Conservation (phyloP, 2,329 filamentous ascomycete genomes). For the Aureobasidium sp. region DNA sequence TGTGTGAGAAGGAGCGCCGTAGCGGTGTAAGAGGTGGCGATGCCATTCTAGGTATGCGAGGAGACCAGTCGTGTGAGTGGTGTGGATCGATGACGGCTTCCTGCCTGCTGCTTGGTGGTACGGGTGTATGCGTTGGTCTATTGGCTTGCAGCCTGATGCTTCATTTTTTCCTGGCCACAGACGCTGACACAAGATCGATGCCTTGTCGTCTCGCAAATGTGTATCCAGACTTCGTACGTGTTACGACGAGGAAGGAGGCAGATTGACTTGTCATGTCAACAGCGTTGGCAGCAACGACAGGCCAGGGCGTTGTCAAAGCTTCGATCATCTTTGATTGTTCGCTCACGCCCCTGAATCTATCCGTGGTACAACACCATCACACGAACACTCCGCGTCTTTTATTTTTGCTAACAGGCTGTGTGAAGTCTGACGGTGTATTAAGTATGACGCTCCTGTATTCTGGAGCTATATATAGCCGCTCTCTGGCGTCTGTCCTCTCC, state of each 20-base stretch:
- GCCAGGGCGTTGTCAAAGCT: slow-evolving; percentile 7
- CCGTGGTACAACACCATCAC: neutral
- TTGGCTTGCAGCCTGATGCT: neutral
- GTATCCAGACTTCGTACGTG: neutral
- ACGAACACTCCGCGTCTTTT: neutral
- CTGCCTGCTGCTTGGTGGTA: neutral
- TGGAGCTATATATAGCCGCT: neutral
- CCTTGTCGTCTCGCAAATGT: neutral
- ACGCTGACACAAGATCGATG: neutral
- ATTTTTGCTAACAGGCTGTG: neutral
- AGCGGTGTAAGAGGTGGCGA: slow-evolving; percentile 38
- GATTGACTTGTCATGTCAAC: neutral
- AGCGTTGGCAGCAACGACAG: slow-evolving; percentile 1
- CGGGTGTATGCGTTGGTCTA: neutral
- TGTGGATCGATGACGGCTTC: neutral
- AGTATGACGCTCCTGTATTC: slow-evolving; percentile 3
- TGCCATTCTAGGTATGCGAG: slow-evolving; percentile 22
- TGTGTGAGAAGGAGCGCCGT: slow-evolving; percentile 37
- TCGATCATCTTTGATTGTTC: neutral
- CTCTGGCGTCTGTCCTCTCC: neutral
- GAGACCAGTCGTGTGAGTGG: neutral
- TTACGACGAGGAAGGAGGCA: neutral
- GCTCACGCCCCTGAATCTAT: neutral
- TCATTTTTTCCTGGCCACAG: neutral
- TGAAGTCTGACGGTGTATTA: neutral